Evolutionary conservation across 2,329 filamentous ascomycete genomes (phyloP), one percentile per base, ranked within the genome.

Genomic region (Aspergillus vadensis): DNA sequence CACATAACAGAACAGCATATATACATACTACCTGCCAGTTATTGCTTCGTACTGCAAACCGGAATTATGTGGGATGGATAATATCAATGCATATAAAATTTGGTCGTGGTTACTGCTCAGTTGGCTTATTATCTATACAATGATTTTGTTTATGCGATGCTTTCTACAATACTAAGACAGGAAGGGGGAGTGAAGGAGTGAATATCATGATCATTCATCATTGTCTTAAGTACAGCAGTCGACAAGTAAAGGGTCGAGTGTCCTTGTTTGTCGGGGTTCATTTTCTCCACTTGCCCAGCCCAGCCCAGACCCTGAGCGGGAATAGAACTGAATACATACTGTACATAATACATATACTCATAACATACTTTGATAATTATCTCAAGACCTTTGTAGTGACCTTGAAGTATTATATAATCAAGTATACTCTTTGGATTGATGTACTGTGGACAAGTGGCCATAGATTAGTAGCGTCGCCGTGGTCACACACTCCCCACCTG

Each of bases 281-380:
- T 9, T 53, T 53, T 12, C 50, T 53, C 50, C 50, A 53, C 50
- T 53, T 53, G 32, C 38, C 50, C 50, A 53, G 19, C 32, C 50
- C 50, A 39, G 19, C 32, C 50, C 50, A 39, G 50, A 53, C 50
- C 50, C 50, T 53, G 50, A 39, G 50, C 38, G 32, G 50, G 32
- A 41, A 52, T 17, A 52, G 27, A 30, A 30, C 27, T 30, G 27
- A 12, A 30, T 30, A 30, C 27, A 30, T 30, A 30, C 27, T 30
- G 10, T 30, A 30, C 27, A 30, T 30, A 30, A 8, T 30, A 30
- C 27, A 30, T 30, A 30, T 30, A 30, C 9, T 30, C 9, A 10
- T 12, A 30, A 30, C 27, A 30, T 30, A 30, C 27, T 4, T 30
- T 30, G 27, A 10, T 30, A 30, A 9, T 30, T 30, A 27, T 27